Conservation (phyloP, 495 filamentous ascomycete genomes). For the Terfezia boudieri region DNA sequence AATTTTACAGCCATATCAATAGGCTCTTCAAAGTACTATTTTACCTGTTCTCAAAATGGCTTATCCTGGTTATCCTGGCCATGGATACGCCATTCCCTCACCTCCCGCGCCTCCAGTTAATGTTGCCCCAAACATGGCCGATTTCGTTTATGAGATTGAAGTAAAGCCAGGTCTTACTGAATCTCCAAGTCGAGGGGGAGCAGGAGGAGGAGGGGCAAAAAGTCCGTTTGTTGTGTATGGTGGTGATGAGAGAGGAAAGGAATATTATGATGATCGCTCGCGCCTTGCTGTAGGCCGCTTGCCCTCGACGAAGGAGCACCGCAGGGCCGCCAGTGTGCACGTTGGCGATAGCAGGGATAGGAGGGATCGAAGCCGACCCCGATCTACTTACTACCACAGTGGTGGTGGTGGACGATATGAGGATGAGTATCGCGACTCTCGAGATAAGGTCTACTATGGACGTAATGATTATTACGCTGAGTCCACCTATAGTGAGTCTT, state of each 20-base stretch:
- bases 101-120: not conserved
- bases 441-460: not conserved
- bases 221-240: not conserved
- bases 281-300: not conserved
- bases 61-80: too few relatives aligned
- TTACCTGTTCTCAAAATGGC: too few relatives aligned
- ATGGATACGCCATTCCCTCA: too few relatives aligned
- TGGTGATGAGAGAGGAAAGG: not conserved
- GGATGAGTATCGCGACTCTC: not conserved
- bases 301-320: not conserved
- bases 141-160: not conserved
- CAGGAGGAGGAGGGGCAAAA: not conserved
- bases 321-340: not conserved
- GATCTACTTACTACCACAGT: not conserved
- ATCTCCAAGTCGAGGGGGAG: not conserved
- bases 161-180: not conserved
- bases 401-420: not conserved
- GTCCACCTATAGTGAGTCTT: not conserved
- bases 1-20: too few relatives aligned
- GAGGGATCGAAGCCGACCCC: not conserved
- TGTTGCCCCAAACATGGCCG: not conserved
- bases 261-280: not conserved
- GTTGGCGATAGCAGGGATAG: not conserved
- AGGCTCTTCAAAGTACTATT: too few relatives aligned
- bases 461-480: not conserved